Conservation (phyloP, 345 rosid genomes). For the Lagerstroemia speciosa region DNA sequence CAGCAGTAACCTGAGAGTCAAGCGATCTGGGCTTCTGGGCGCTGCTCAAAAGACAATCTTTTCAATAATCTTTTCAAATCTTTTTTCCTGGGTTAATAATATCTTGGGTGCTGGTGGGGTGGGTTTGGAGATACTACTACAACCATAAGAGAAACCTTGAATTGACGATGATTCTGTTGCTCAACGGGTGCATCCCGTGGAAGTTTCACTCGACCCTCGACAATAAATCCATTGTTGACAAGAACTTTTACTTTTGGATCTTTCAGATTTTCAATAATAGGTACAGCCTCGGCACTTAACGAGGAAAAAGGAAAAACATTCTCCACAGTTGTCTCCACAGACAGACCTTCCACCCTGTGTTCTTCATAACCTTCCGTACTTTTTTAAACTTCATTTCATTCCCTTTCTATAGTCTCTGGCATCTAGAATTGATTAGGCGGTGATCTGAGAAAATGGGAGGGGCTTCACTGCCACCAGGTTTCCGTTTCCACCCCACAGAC, state of each 20-base stretch:
- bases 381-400: too few relatives aligned
- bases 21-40: slow-evolving; percentile 1
- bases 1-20: background rate
- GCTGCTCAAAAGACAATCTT: background rate
- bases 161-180: slow-evolving; percentile 47
- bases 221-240: slow-evolving; percentile 40
- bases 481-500: slow-evolving; percentile 86
- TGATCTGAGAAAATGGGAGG: slow-evolving; percentile 33
- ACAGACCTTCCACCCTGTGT: slow-evolving; percentile 4
- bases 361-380: background rate
- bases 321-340: background rate
- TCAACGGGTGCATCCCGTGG: slow-evolving; percentile 38
- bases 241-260: slow-evolving; percentile 71
- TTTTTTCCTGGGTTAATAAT: background rate
- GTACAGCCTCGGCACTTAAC: slow-evolving; percentile 37
- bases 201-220: slow-evolving; percentile 40
- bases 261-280: slow-evolving; percentile 57
- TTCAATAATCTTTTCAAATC: background rate
- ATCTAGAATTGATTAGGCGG: background rate
- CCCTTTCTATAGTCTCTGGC: background rate
- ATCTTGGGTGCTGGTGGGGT: slow-evolving; percentile 15
- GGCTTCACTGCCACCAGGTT: slow-evolving; percentile 77
- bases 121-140: slow-evolving; percentile 17
- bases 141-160: slow-evolving; percentile 9
- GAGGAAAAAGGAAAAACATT: background rate